Evolutionary conservation across 2,329 filamentous ascomycete species (phyloP).

Genomic region (Colletotrichum sublineola): DNA sequence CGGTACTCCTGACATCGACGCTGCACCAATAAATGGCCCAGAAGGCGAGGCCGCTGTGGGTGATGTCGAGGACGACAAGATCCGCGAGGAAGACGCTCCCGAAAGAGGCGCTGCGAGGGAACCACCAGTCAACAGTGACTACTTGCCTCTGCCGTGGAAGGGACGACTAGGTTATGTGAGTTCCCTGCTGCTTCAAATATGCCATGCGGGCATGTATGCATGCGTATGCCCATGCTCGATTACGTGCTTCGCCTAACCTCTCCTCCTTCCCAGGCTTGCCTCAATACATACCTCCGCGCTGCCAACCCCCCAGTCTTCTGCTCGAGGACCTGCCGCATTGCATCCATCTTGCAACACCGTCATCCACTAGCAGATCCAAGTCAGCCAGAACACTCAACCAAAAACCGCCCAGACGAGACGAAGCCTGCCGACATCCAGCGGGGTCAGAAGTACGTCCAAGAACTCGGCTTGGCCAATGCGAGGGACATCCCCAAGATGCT

Average conservation of each 20-base stretch:
- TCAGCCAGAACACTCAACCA: constrained; percentile 83
- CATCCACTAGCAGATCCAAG: constrained; percentile 82
- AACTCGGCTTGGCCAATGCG: constrained; percentile 84
- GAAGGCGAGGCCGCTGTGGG: constrained; percentile 45
- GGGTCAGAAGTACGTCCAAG: constrained; percentile 81
- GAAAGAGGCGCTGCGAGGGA: constrained; percentile 64
- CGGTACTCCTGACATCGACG: constrained; percentile 40
- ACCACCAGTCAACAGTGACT: constrained; percentile 85
- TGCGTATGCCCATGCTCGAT: background rate
- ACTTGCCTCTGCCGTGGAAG: constrained; percentile 89
- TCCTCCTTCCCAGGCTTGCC: constrained; percentile 72
- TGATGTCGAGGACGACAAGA: constrained; percentile 42
- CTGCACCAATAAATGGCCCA: constrained; percentile 44
- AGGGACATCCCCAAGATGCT: constrained; percentile 88
- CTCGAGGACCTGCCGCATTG: constrained; percentile 90
- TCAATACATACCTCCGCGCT: constrained; percentile 90
- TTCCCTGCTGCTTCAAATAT: background rate
- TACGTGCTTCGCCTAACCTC: too few relatives aligned
- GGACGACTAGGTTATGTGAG: constrained; percentile 89
- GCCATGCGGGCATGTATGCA: too few relatives aligned
- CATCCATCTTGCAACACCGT: constrained; percentile 90
- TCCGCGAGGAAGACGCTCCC: constrained; percentile 43
- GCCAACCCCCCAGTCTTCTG: constrained; percentile 89
- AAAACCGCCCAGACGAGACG: constrained; percentile 85
- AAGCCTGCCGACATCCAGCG: constrained; percentile 75